Conservation (phyloP, 108 stramenopile species). For the Discostella pseudostelligera region DNA sequence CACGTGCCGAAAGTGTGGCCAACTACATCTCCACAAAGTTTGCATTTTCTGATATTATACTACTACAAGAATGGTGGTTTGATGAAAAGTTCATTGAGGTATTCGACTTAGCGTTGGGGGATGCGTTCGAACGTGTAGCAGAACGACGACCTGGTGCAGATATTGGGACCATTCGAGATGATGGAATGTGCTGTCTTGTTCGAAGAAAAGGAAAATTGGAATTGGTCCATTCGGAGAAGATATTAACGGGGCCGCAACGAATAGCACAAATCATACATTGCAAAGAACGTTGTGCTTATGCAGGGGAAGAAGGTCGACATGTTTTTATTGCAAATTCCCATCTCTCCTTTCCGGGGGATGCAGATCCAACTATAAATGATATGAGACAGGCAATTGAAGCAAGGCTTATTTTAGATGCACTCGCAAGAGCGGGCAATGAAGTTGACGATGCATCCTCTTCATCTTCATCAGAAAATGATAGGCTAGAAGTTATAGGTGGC, state of each 20-base stretch:
- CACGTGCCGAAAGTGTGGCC: conserved; percentile 38
- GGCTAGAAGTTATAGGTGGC: conserved; percentile 38
- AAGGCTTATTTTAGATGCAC: conserved; percentile 29
- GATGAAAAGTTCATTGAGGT: conserved; percentile 25
- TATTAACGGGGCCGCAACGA: conserved; percentile 40
- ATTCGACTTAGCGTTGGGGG: conserved; percentile 32
- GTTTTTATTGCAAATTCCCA: conserved; percentile 44
- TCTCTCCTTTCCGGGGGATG: conserved; percentile 38
- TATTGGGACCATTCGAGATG: conserved; percentile 25
- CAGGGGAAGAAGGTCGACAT: conserved; percentile 4
- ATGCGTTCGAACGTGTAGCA: conserved; percentile 32
- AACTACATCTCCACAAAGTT: conserved; percentile 30
- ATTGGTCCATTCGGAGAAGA: conserved; percentile 17
- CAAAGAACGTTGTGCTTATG: conserved; percentile 15
- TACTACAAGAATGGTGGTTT: conserved; percentile 53
- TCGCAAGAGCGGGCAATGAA: conserved; percentile 6
- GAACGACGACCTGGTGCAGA: conserved; percentile 35
- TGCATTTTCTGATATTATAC: conserved; percentile 33
- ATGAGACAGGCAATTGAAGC: conserved; percentile 38
- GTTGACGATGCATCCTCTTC: conserved; percentile 4
- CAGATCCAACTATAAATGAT: conserved; percentile 20
- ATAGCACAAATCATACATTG: conserved; percentile 47
- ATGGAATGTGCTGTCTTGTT: conserved; percentile 45
- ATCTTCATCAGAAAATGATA: background rate
- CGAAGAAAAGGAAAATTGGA: conserved; percentile 30